phyloP scores from a whole-genome alignment of 1,284 basidiomycete genomes.

The Pulveroboletus sp. region DNA sequence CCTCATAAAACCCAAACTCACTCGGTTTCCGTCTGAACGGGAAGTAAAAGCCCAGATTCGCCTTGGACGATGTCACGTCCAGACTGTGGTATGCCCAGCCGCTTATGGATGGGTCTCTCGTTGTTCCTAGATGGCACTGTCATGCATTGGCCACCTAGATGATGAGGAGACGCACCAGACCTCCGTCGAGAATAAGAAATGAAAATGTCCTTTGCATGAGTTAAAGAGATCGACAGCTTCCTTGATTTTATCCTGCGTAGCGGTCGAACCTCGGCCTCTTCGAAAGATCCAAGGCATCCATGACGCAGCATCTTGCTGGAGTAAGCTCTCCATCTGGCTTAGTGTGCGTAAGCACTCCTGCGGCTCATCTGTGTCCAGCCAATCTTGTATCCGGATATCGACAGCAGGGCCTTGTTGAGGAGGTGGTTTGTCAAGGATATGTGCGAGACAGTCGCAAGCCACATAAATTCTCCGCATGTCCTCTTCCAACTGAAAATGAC shows the following conservation, averaged over 20 bases:
- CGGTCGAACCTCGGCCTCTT: neutral
- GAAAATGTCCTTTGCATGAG: neutral
- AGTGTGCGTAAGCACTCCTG: neutral
- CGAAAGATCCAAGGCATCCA: no score
- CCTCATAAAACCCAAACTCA: no score
- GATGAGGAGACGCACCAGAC: neutral
- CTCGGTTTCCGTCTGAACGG: no score
- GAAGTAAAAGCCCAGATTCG: no score
- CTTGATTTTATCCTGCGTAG: neutral
- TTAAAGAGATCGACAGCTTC: neutral
- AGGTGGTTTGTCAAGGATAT: no score
- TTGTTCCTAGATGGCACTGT: neutral
- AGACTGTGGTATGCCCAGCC: no score
- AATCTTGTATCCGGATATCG: neutral
- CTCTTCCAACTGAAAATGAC: neutral
- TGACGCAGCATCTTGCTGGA: neutral
- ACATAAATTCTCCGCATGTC: neutral
- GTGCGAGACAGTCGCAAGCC: neutral
- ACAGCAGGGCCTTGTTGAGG: neutral
- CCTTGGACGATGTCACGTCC: no score
- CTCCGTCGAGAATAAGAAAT: neutral
- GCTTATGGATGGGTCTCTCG: neutral
- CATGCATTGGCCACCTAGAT: no score
- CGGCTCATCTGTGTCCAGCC: neutral
- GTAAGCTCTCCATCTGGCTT: neutral